These are phyloP conservation scores for Aspergillus quadrilineatus DNA, from an alignment of 2,329 filamentous ascomycete genomes.

Conservation along the genomic window DNA sequence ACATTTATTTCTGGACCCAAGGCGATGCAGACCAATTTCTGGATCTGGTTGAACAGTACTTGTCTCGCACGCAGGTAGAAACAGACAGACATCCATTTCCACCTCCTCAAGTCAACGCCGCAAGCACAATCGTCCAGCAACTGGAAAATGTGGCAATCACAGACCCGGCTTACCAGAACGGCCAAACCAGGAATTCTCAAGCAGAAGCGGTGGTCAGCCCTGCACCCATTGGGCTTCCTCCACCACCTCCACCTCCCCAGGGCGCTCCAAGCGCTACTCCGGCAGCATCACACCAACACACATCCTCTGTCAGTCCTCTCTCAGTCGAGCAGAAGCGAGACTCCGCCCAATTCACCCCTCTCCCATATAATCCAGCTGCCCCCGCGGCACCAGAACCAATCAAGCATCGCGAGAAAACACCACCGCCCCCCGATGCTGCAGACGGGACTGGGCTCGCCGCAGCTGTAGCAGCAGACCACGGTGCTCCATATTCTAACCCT, in stretches of 20 bases:
- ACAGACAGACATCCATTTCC: conserved; percentile 48
- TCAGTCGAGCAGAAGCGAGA: conserved; percentile 26
- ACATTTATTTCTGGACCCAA: conserved; percentile 64
- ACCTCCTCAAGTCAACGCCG: conserved; percentile 42
- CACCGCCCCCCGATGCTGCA: conserved; percentile 58
- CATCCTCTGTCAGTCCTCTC: conserved; percentile 12
- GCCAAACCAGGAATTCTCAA: conserved; percentile 42
- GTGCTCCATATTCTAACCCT: conserved; percentile 32
- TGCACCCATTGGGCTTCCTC: conserved; percentile 24
- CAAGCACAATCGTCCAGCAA: conserved; percentile 61
- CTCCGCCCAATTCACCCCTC: conserved; percentile 46
- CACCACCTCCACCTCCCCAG: conserved; percentile 24
- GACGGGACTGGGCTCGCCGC: conserved; percentile 47
- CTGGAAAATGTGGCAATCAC: conserved; percentile 62
- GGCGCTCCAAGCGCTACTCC: conserved; percentile 16
- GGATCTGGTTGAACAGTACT: conserved; percentile 41
- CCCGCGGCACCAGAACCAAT: conserved; percentile 66
- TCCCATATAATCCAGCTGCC: conserved; percentile 66
- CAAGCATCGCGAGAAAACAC: conserved; percentile 64
- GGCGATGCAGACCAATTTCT: conserved; percentile 59
- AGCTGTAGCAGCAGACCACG: conserved; percentile 41
- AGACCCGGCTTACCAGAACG: conserved; percentile 49
- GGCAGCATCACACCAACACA: conserved; percentile 15
- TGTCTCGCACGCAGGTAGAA: conserved; percentile 46
- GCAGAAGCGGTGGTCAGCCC: conserved; percentile 25